These are phyloP conservation scores for Nigrograna mackinnonii DNA, from an alignment of 2,329 filamentous ascomycete genomes.

Conservation along the genomic window DNA sequence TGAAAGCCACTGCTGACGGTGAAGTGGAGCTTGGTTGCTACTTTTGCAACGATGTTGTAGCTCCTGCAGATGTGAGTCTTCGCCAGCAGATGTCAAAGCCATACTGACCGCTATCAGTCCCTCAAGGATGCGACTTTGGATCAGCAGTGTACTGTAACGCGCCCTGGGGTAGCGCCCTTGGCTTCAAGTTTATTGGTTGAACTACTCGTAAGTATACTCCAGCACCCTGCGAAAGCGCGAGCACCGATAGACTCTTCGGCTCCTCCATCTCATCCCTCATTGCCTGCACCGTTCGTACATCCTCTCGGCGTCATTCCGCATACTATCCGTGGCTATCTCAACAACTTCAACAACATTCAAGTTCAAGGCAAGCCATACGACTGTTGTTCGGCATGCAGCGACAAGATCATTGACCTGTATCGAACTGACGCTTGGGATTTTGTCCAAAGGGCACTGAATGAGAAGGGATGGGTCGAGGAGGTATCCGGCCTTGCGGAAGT, in stretches of 20 bases:
- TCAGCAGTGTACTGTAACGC: conserved; percentile 96
- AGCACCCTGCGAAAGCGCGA: conserved; percentile 58
- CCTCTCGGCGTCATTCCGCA: conserved; percentile 77
- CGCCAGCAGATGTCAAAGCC: neutral
- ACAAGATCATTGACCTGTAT: conserved; percentile 70
- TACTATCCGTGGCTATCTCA: conserved; percentile 77
- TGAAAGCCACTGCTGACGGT: conserved; percentile 54
- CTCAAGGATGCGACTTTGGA: conserved; percentile 94
- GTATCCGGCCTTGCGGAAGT: conserved; percentile 75
- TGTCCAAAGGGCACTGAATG: conserved; percentile 72
- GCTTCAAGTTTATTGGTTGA: conserved; percentile 92
- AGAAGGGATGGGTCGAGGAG: conserved; percentile 79
- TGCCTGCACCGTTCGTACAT: conserved; percentile 49
- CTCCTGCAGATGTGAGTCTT: conserved; percentile 80
- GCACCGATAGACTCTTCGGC: conserved; percentile 30
- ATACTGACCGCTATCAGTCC: conserved; percentile 61
- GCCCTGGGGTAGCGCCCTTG: conserved; percentile 88
- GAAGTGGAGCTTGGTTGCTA: conserved; percentile 84
- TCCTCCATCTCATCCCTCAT: conserved; percentile 26
- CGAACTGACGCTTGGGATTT: conserved; percentile 73
- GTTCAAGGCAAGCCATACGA: conserved; percentile 77
- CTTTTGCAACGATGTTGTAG: conserved; percentile 97
- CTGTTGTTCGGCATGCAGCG: conserved; percentile 79
- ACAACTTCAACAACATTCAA: conserved; percentile 73
- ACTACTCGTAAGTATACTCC: conserved; percentile 81